Evolutionary conservation across 208 protist genomes (phyloP).

Genomic region (Trypanosoma boissoni): DNA sequence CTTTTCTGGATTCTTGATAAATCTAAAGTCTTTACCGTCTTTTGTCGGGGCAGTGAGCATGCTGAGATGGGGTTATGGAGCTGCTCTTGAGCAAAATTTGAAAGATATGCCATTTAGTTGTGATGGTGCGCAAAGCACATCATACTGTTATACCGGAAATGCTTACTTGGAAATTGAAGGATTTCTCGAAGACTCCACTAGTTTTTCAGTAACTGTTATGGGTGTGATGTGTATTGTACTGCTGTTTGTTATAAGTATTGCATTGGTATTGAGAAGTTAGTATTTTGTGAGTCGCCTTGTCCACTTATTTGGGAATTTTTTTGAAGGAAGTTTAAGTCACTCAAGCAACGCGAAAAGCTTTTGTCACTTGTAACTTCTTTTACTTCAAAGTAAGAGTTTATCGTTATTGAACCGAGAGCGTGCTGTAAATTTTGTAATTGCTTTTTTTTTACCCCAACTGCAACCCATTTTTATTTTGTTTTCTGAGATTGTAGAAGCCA

Average conservation of each 20-base stretch:
- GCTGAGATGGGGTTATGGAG: slow-evolving; percentile 59
- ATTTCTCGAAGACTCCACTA: slow-evolving; percentile 39
- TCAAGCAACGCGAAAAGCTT: too few species aligned
- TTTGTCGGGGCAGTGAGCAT: slow-evolving; percentile 36
- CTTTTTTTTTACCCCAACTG: too few species aligned
- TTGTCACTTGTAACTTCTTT: too few species aligned
- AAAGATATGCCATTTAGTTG: slow-evolving; percentile 42
- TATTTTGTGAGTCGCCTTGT: not conserved
- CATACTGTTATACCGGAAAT: slow-evolving; percentile 61
- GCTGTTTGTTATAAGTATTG: slow-evolving; percentile 23
- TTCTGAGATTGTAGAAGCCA: too few species aligned
- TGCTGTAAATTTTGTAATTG: too few species aligned
- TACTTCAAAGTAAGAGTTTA: too few species aligned
- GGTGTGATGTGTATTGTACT: slow-evolving; percentile 10
- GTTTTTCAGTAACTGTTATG: slow-evolving; percentile 11
- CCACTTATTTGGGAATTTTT: not conserved
- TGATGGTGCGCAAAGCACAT: slow-evolving; percentile 56
- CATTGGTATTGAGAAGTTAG: slow-evolving; percentile 12
- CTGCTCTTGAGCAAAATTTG: slow-evolving; percentile 46
- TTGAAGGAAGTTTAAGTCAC: too few species aligned
- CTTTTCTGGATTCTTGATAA: slow-evolving; percentile 64
- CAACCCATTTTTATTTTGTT: too few species aligned
- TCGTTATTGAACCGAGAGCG: too few species aligned
- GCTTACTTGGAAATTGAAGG: slow-evolving; percentile 49
- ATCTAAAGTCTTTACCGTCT: slow-evolving; percentile 40